Percentiles rank a stretch among this genome's conserved stretches.
Conservation (phyloP, 176 grass and related monocot genomes). For the Urochloa ruziziensis region DNA sequence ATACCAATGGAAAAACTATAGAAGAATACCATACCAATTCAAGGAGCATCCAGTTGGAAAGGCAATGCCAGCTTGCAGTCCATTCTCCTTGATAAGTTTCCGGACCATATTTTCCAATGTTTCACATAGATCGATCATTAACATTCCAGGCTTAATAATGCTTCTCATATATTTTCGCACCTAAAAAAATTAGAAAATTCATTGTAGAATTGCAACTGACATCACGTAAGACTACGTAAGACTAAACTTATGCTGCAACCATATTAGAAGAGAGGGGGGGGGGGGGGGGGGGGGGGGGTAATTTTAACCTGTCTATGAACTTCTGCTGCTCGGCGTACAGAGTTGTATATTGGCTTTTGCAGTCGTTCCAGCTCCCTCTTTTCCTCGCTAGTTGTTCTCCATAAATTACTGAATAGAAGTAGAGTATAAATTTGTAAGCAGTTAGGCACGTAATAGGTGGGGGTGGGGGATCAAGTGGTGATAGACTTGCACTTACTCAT, state of each 20-base stretch:
- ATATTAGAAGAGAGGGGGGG: no score
- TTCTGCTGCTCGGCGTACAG: slow-evolving; percentile 90
- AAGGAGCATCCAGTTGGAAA: slow-evolving; percentile 63
- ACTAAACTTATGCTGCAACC: slow-evolving; percentile 4
- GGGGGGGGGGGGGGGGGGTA: neutral
- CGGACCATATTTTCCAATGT: slow-evolving; percentile 52
- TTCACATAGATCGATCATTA: slow-evolving; percentile 94
- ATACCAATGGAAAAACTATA: slow-evolving; percentile 37
- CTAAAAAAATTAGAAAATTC: slow-evolving; percentile 43
- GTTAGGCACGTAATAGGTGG: neutral
- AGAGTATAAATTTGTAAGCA: slow-evolving; percentile 23
- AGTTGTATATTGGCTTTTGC: slow-evolving; percentile 83
- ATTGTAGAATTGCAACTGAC: neutral
- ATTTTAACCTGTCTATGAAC: slow-evolving; percentile 91
- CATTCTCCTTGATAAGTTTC: slow-evolving; percentile 65
- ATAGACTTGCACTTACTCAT: slow-evolving; percentile 7
- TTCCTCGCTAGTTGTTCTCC: slow-evolving; percentile 93
- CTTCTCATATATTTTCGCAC: slow-evolving; percentile 93
- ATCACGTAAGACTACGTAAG: no score
- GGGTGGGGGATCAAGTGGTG: neutral
- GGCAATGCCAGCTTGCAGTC: slow-evolving; percentile 63
- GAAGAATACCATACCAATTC: slow-evolving; percentile 46
- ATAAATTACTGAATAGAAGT: slow-evolving; percentile 63
- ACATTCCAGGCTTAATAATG: slow-evolving; percentile 90
- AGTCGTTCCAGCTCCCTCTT: slow-evolving; percentile 89